Base-by-base conservation (phyloP, 2,329 filamentous ascomycete species). In the Ciborinia camelliae region DNA sequence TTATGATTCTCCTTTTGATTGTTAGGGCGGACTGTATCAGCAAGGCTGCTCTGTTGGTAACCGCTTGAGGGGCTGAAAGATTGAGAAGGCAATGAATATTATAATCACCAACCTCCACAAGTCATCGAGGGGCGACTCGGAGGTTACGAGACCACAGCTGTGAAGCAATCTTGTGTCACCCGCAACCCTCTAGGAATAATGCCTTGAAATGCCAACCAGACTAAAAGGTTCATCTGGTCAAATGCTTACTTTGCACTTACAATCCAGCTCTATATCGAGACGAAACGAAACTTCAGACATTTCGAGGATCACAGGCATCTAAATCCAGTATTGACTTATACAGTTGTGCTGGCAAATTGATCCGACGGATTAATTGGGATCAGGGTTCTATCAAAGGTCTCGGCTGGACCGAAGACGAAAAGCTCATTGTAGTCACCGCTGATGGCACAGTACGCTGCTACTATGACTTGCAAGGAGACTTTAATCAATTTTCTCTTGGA, bases 361-460 rank as follows among this genome's bases (percentile, higher is more conserved):
- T 99, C 68, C 88, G 89, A 72, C 87, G 86, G 74, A 92, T 97
- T 70, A 86, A 90, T 75, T 98, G 94, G 93, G 94, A 98, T 72
- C 91, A 93, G 78, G 91, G 91, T 53, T 81, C 87, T 3, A 91
- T 99, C 74, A 90, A 89, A 76, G 92, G 91, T 2, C 82, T 99
- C 26, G 95, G 95, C 41, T 99, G 95, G 95, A 97, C 93, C 26
- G 94, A 97, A 73, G 92, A 97, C 69, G 95, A 99, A 81, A 90
- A 90, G 75, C 83, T 99, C 54, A 81, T 99, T 4, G 90, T 97
- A 0, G 87, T 98, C 60, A 91, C 92, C 12, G 86, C 90, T 62
- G 94, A 99, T 74, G 95, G 95, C 30, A 94, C 88, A 1, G 94
- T 98, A 51, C 85, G 93, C 66, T 95, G 92, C 76, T 87, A 92